Conservation (phyloP, 331 rosid genomes). For the Spiraea crenata region DNA sequence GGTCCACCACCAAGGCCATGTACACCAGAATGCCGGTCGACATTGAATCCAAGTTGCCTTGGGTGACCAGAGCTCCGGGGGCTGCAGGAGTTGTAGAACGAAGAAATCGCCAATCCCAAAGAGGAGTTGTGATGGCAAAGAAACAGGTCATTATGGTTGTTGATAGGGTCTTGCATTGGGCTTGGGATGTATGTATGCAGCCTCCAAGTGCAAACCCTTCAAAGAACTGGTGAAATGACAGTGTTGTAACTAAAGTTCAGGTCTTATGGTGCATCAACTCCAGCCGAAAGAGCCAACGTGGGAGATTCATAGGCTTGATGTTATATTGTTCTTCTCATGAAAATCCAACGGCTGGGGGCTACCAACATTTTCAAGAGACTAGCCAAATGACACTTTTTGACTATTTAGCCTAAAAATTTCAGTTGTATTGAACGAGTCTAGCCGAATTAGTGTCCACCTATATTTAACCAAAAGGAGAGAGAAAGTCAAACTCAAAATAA, state of each 20-base stretch:
- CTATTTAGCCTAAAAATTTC: too few relatives aligned
- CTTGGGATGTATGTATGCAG: slow-evolving; percentile 66
- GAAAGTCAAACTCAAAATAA: too few relatives aligned
- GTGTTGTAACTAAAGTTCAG: slow-evolving; percentile 61
- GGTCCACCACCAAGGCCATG: slow-evolving; percentile 84
- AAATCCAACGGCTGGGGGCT: too few relatives aligned
- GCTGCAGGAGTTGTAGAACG: slow-evolving; percentile 62
- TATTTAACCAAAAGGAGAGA: too few relatives aligned
- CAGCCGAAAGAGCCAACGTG: too few relatives aligned
- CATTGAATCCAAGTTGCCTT: slow-evolving; percentile 76
- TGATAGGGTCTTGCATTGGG: slow-evolving; percentile 68
- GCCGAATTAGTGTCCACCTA: too few relatives aligned
- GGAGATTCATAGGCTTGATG: too few relatives aligned
- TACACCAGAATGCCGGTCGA: slow-evolving; percentile 88
- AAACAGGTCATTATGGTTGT: slow-evolving; percentile 76
- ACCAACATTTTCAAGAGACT: too few relatives aligned
- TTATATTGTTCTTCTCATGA: too few relatives aligned
- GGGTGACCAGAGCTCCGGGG: slow-evolving; percentile 60
- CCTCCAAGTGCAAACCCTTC: slow-evolving; percentile 99
- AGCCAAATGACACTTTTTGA: too few relatives aligned
- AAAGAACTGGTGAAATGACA: slow-evolving; percentile 92
- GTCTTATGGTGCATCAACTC: slow-evolving; percentile 85
- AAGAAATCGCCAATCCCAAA: slow-evolving; percentile 58
- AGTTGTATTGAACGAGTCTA: too few relatives aligned
- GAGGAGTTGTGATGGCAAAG: slow-evolving; percentile 77